Evolutionary conservation across 2,329 filamentous ascomycete species (phyloP).

Genomic region (Diaporthe eres): DNA sequence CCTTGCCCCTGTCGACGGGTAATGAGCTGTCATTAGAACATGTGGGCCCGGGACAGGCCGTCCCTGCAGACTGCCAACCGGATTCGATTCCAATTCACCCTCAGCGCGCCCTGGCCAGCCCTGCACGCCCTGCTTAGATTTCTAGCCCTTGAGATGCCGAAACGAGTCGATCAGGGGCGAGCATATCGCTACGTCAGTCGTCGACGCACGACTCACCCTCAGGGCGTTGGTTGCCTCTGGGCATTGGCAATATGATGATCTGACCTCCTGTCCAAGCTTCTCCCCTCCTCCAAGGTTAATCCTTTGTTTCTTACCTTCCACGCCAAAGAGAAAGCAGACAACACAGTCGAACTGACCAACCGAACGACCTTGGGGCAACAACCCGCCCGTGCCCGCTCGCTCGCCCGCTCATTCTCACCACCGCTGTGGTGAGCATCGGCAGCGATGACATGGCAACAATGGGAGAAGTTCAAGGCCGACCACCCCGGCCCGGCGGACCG

Average conservation of each 20-base stretch:
- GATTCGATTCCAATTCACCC: slow-evolving; percentile 16
- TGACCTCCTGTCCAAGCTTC: slow-evolving; percentile 6
- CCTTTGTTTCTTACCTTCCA: neutral
- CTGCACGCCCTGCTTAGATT: slow-evolving; percentile 8
- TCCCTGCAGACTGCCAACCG: slow-evolving; percentile 21
- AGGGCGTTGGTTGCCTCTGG: slow-evolving; percentile 8
- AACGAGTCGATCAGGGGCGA: slow-evolving; percentile 31
- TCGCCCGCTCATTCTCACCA: neutral
- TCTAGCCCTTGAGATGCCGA: slow-evolving; percentile 6
- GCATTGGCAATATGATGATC: slow-evolving; percentile 22
- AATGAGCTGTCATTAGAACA: slow-evolving; percentile 36
- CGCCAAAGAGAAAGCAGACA: neutral
- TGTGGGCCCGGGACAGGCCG: slow-evolving; percentile 32
- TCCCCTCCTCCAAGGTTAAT: slow-evolving; percentile 3
- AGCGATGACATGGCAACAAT: slow-evolving; percentile 26
- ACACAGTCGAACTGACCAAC: neutral
- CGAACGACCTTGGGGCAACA: neutral
- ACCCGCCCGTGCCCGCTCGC: neutral
- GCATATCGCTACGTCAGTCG: slow-evolving; percentile 6
- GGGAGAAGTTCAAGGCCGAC: slow-evolving; percentile 17
- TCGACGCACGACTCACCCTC: slow-evolving; percentile 18
- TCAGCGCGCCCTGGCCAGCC: neutral
- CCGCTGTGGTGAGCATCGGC: neutral
- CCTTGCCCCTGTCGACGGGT: slow-evolving; percentile 27
- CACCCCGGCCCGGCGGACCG: slow-evolving; percentile 14